These are phyloP conservation scores for Gynochthodes officinalis DNA, from an alignment of 257 asterid genomes.

Conservation along the genomic window DNA sequence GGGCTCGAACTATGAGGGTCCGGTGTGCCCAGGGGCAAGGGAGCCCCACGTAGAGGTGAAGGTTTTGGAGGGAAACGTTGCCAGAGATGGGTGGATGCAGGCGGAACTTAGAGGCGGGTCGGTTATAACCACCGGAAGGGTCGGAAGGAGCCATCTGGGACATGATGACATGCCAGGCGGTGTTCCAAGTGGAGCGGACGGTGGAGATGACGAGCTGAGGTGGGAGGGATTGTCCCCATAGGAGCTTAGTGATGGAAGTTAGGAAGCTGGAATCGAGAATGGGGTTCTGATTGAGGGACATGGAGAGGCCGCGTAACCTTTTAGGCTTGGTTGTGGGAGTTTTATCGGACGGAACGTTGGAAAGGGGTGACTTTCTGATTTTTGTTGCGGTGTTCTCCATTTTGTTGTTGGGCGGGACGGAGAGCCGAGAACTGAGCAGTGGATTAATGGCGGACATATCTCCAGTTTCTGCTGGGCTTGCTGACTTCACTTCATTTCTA, in stretches of 20 bases:
- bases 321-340: neutral
- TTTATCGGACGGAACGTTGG: neutral
- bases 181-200: conserved; percentile 91
- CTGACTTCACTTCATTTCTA: neutral
- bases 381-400: neutral
- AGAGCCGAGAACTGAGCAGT: conserved; percentile 1
- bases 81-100: conserved; percentile 12
- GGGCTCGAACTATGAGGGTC: conserved; percentile 88
- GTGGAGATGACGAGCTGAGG: conserved; percentile 89
- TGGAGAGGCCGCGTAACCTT: neutral
- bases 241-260: conserved; percentile 61
- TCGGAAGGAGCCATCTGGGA: conserved; percentile 97
- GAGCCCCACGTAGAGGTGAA: conserved; percentile 91
- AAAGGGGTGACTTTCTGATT: neutral
- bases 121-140: conserved; percentile 66
- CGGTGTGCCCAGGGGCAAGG: conserved; percentile 99
- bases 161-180: conserved; percentile 95
- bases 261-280: conserved; percentile 43
- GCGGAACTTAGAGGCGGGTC: conserved; percentile 87
- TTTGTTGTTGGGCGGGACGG: conserved; percentile 7
- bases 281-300: conserved; percentile 23
- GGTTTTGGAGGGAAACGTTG: conserved; percentile 27
- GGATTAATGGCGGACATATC: neutral
- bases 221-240: conserved; percentile 89
- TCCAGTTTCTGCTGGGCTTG: neutral